Conservation (phyloP, 1,284 basidiomycete genomes). For the Vanrija sp. region DNA sequence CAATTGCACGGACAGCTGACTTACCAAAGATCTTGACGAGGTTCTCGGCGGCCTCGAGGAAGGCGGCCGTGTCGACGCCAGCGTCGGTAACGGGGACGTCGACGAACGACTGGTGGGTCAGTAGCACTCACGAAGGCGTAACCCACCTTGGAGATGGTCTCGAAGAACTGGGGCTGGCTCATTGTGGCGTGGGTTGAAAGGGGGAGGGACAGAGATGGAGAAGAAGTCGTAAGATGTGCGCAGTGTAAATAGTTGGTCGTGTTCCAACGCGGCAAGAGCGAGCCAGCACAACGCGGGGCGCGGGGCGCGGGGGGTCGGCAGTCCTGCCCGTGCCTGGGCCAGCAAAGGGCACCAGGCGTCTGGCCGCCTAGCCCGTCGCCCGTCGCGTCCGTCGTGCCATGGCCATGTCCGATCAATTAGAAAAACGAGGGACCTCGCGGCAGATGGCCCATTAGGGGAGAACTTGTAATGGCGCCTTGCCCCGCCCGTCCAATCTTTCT, state of each 20-base stretch:
- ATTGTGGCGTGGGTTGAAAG: constrained; percentile 49
- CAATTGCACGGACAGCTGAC: constrained; percentile 27
- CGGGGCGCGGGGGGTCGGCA: no score
- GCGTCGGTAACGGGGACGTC: constrained; percentile 82
- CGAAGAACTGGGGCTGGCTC: constrained; percentile 71
- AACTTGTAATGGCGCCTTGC: no score
- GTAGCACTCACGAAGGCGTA: background rate
- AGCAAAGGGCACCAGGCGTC: no score
- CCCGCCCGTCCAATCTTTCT: no score
- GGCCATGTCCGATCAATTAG: no score
- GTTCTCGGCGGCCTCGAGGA: constrained; percentile 85
- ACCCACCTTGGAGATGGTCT: constrained; percentile 71
- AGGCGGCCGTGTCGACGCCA: constrained; percentile 82
- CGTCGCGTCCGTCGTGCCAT: no score
- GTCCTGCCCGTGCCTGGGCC: no score
- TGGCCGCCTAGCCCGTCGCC: no score
- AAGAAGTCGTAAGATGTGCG: background rate
- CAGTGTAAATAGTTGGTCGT: background rate
- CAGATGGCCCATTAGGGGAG: no score
- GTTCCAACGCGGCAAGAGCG: no score
- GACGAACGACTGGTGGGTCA: constrained; percentile 66
- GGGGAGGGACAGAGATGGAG: background rate
- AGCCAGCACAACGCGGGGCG: no score
- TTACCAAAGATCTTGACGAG: constrained; percentile 87
- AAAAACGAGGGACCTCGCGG: no score